Conservation (phyloP, 495 filamentous ascomycete species). For the Trichoderma orchidacearum region DNA sequence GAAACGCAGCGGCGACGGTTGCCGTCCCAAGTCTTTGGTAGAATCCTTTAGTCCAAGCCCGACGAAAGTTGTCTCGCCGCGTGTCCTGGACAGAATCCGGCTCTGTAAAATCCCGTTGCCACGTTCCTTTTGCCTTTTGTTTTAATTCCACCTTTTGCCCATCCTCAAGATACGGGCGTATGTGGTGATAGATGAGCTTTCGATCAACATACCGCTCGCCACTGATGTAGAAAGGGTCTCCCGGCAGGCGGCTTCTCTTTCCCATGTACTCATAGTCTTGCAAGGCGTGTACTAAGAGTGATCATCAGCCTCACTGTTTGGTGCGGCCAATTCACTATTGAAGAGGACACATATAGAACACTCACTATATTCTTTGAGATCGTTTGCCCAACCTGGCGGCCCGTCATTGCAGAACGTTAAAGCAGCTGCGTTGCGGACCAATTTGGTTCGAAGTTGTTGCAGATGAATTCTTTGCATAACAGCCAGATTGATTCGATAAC, state of each 20-base stretch:
- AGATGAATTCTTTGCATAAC: background rate
- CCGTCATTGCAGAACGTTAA: background rate
- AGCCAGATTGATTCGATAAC: background rate
- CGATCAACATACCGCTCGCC: background rate
- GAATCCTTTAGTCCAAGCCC: background rate
- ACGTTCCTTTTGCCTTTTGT: background rate
- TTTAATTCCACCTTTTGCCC: background rate
- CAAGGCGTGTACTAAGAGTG: background rate
- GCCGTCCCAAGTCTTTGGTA: constrained; percentile 3
- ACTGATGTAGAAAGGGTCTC: background rate
- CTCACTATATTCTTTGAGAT: background rate
- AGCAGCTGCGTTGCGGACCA: background rate
- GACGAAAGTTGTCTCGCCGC: background rate
- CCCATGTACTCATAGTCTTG: background rate
- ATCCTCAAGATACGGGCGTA: background rate
- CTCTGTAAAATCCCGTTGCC: background rate
- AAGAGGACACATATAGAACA: background rate
- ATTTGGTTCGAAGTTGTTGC: background rate
- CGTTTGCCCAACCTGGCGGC: background rate
- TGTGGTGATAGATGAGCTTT: background rate
- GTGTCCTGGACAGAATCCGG: background rate
- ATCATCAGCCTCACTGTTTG: background rate
- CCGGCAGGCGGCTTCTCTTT: background rate
- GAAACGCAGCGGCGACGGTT: constrained; percentile 3
- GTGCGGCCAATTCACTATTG: background rate